Percentiles rank a stretch among this genome's conserved stretches.
These are phyloP conservation scores for Lathyrus tuberosus DNA, from an alignment of 306 rosid genomes.

Conservation along the genomic window DNA sequence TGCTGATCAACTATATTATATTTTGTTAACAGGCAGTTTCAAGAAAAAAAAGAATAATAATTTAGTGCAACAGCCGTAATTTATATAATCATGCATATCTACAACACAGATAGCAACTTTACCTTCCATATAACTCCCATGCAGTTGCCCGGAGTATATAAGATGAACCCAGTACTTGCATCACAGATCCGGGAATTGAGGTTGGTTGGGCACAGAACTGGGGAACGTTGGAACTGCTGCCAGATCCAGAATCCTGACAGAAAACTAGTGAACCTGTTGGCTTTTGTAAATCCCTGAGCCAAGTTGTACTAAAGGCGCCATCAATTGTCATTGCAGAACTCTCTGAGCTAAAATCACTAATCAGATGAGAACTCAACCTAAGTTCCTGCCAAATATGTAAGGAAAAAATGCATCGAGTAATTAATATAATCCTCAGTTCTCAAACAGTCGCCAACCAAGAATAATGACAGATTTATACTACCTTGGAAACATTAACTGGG, in stretches of 20 bases:
- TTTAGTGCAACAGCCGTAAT: slow-evolving; percentile 3
- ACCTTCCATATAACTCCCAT: slow-evolving; percentile 96
- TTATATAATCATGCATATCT: slow-evolving; percentile 14
- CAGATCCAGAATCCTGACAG: slow-evolving; percentile 65
- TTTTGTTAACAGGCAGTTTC: slow-evolving; percentile 10
- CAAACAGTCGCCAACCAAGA: slow-evolving; percentile 33
- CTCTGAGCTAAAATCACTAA: slow-evolving; percentile 75
- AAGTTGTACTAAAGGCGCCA: slow-evolving; percentile 80
- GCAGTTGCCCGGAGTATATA: slow-evolving; percentile 85
- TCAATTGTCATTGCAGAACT: slow-evolving; percentile 75
- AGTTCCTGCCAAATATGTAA: slow-evolving; percentile 66
- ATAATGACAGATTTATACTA: slow-evolving; percentile 44
- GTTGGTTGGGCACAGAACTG: slow-evolving; percentile 82
- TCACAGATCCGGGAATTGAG: slow-evolving; percentile 88
- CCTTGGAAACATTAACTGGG: slow-evolving; percentile 88
- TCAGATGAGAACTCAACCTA: slow-evolving; percentile 80
- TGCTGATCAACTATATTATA: slow-evolving; percentile 14
- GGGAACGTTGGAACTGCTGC: slow-evolving; percentile 56
- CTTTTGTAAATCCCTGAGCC: slow-evolving; percentile 88
- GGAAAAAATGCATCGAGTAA: slow-evolving; percentile 32
- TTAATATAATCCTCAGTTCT: slow-evolving; percentile 15
- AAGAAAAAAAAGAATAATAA: slow-evolving; percentile 24
- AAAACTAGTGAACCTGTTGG: slow-evolving; percentile 71
- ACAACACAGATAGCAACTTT: slow-evolving; percentile 36
- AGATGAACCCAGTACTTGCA: slow-evolving; percentile 88